Evolutionary conservation across 371 early-diverging fungal species (phyloP), one percentile per base, ranked within the genome.

Genomic region (Saksenaea oblongispora): DNA sequence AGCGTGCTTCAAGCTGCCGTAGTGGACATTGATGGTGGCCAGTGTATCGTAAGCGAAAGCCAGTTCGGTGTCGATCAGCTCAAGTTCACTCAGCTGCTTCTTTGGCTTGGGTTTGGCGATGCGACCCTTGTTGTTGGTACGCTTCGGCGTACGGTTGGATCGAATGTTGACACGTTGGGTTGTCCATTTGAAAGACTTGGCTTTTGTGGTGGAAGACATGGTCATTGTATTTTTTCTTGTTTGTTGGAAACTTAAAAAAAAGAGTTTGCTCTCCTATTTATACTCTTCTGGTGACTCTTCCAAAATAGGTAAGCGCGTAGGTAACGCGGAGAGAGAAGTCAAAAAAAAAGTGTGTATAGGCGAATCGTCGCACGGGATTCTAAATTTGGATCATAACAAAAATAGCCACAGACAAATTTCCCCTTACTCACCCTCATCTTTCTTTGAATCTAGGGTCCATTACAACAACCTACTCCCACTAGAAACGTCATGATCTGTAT

Each of bases 1-100:
- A 18, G 82, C 78, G 28, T 73, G 76, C 17, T 66, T 67, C 34
- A 82, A 67, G 41, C 77, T 73, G 18, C 75, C 70, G 56, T 68
- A 77, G 64, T 75, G 70, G 22, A 82, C 74, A n/a, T 61, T 63
- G 61, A 82, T 70, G 0, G 82, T 77, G 14, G 77, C 77, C 26
- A 82, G 34, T 0, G 71, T 58, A 36, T 82, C 82, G 35, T 71
- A 63, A 11, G 79, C 67, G 39, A 71, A 77, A 2, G 63, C 75
- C 10, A 82, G 51, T 55, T 82, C 79, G 13, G 63, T 68, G 61
- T 79, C 71, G 9, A 81, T 44, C 8, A 54, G 59, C 26, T 69
- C 22, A 34, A 65, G 1, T 26, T 34, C 51, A 22, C 18, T 47
- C 8, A 22, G 51, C 22, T n/a, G 51, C 24, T 47, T 47, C 51